These are phyloP conservation scores for Tuctoria greenei DNA, from an alignment of 176 grass and related monocot species.

Conservation along the genomic window DNA sequence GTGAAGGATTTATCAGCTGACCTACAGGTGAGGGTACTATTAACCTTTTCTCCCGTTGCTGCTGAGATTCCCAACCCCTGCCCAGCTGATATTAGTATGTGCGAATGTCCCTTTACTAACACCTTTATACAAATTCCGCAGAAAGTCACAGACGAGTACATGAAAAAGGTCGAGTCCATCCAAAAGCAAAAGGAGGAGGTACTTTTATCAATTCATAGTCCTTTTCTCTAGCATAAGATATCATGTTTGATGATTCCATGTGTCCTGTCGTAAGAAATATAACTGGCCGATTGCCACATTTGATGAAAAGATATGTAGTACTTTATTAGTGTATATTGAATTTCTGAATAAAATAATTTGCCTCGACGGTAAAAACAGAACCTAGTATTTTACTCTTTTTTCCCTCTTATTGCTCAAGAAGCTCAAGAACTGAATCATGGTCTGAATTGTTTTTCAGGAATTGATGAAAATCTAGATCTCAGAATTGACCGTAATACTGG, in stretches of 20 bases:
- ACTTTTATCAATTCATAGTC: not conserved
- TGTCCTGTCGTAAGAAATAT: not conserved
- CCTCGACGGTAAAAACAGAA: not conserved
- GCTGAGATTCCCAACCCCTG: not conserved
- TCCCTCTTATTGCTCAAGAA: not conserved
- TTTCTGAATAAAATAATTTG: not conserved
- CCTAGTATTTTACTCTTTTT: not conserved
- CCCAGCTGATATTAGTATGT: no score
- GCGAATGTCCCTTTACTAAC: not conserved
- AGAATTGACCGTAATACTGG: constrained; percentile 6
- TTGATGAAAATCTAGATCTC: constrained; percentile 53
- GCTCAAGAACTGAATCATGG: not conserved
- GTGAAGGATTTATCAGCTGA: constrained; percentile 76
- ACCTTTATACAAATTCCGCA: constrained; percentile 51
- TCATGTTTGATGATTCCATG: not conserved
- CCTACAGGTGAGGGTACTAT: constrained; percentile 45
- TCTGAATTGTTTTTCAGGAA: constrained; percentile 36
- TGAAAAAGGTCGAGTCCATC: constrained; percentile 76
- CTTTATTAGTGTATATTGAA: not conserved
- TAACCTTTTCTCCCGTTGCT: constrained; percentile 1
- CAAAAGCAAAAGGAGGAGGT: constrained; percentile 76
- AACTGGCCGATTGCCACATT: not conserved
- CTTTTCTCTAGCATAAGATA: not conserved
- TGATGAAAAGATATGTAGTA: not conserved
- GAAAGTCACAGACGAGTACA: constrained; percentile 92